Base-by-base conservation (phyloP, 2,329 filamentous ascomycete genomes). In the Cladosporium sp. region DNA sequence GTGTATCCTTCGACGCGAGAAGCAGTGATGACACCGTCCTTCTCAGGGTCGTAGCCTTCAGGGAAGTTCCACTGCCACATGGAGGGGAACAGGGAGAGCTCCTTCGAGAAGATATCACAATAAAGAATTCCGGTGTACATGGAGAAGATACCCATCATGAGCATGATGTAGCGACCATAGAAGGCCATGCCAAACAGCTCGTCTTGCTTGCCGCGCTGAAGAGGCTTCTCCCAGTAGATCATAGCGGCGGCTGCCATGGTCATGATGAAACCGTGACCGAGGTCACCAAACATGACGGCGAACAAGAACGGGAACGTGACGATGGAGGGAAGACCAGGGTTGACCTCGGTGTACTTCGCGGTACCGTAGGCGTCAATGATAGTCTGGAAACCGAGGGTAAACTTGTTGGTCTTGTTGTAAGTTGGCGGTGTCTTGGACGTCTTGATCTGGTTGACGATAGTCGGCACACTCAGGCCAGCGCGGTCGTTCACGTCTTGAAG, bases 241-340 rank as follows among this genome's bases (percentile, higher is more conserved):
- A 98, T 95, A 53, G 90, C 89, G 52, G 84, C 66, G 11, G 93
- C 88, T 53, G 89, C 87, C 52, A 82, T 68, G 41, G 92, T 79
- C 87, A 98, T 95, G 70, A 98, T 87, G 59, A 85, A 71, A 60
- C 92, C 93, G 67, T 98, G 93, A 48, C 93, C 95, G 54, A 95
- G 85, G 72, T 98, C 93, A 77, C 93, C 95, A 68, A 98, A 98
- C 93, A 98, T 98, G 81, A 98, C 93, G 46, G 93, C 93, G 68
- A 98, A 98, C 57, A 98, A 78, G 78, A 98, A 98, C n/a, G 95
- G 93, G 73, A 98, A 98, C 5, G 93, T 98, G 58, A 98, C 85
- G 61, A 97, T 90, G 48, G 95, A 93, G 35, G 92, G 92, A 18
- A 98, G 80, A 57, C 90, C 92, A 53, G 93, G 93, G 73, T 98